Percentiles rank a stretch among this genome's conserved stretches.
Conservation (phyloP, 257 asterid genomes). For the Nicotiana undulata region DNA sequence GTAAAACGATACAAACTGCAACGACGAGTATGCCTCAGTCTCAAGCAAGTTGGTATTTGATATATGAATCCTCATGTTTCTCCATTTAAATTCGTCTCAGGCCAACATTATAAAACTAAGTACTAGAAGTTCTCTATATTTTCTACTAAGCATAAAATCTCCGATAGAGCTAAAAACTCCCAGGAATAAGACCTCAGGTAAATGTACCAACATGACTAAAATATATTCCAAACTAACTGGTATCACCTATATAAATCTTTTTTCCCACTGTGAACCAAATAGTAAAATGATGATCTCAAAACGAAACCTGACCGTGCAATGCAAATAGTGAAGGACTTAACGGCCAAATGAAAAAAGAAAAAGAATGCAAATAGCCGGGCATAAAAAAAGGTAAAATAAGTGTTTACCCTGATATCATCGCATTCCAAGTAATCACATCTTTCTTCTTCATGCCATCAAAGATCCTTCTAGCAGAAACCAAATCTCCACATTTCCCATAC, state of each 20-base stretch:
- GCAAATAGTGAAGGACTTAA: not conserved
- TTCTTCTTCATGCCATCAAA: conserved; percentile 40
- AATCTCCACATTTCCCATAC: conserved; percentile 86
- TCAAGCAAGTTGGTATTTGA: not conserved
- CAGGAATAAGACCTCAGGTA: not conserved
- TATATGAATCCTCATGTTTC: not conserved
- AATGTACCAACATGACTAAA: not conserved
- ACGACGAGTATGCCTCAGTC: not conserved
- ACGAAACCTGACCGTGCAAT: not conserved
- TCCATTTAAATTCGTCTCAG: not conserved
- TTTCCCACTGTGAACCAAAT: not conserved
- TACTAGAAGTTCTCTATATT: not conserved
- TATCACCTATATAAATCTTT: not conserved
- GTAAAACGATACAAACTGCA: not conserved
- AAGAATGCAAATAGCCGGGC: not conserved
- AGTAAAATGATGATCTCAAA: not conserved
- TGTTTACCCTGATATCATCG: conserved; percentile 79
- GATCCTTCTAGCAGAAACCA: conserved; percentile 53
- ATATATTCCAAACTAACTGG: not conserved
- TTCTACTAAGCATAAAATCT: not conserved
- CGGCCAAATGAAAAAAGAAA: not conserved
- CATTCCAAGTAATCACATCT: conserved; percentile 77
- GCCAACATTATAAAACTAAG: not conserved
- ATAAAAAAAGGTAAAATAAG: not conserved
- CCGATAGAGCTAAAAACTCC: not conserved